These are phyloP conservation scores for Daldinia grandis DNA, from an alignment of 495 filamentous ascomycete genomes.

Conservation along the genomic window DNA sequence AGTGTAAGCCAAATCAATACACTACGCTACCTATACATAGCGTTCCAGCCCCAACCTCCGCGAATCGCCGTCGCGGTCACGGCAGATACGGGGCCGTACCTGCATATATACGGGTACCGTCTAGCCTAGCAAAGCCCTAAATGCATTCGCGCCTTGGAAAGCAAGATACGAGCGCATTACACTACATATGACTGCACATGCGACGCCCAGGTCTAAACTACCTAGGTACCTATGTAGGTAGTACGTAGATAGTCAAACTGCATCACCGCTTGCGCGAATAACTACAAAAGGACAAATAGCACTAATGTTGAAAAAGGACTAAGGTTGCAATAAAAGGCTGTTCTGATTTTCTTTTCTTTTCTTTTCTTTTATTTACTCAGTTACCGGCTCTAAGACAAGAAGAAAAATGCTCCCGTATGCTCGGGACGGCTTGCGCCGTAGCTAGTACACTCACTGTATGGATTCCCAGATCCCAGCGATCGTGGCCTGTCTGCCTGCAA, in stretches of 20 bases:
- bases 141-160: background rate
- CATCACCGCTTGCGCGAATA: background rate
- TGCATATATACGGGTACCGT: background rate
- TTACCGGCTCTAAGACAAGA: background rate
- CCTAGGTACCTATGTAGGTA: too few relatives aligned
- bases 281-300: background rate
- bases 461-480: background rate
- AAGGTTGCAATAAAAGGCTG: background rate
- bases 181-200: too few relatives aligned
- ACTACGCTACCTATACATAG: too few relatives aligned
- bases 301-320: background rate
- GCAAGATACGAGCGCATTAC: background rate
- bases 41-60: constrained; percentile 19
- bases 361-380: background rate
- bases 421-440: background rate
- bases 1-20: constrained; percentile 13
- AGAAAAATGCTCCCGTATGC: background rate
- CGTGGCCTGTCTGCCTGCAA: constrained; percentile 3
- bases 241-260: too few relatives aligned
- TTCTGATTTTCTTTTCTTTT: background rate
- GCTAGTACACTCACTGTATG: background rate
- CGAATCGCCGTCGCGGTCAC: constrained; percentile 35
- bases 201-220: background rate
- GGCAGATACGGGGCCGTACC: constrained; percentile 8
- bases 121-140: background rate